Percentiles rank a stretch among this genome's conserved stretches.
phyloP scores from a whole-genome alignment of 495 filamentous ascomycete genomes.

The Lasiosphaeris hirsuta region DNA sequence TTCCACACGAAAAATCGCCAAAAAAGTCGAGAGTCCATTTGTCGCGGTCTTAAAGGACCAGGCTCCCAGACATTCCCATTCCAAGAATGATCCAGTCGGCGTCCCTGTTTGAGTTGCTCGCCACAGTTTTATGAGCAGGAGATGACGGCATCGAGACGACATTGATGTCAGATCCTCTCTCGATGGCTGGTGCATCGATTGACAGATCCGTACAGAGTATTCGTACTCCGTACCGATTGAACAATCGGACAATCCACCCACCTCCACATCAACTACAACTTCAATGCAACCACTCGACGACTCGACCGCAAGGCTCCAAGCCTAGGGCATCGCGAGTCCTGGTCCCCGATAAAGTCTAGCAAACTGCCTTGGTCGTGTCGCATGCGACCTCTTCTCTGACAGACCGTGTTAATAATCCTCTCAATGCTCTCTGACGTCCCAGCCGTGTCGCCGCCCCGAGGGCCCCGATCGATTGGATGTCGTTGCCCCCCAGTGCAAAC shows the following conservation, averaged over 20 bases:
- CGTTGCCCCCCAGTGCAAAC: constrained; percentile 12
- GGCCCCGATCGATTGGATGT: constrained; percentile 8
- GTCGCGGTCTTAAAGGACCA: constrained; percentile 4
- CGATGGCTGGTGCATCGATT: too few relatives aligned
- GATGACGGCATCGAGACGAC: too few relatives aligned
- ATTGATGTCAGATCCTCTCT: too few relatives aligned
- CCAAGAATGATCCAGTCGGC: too few relatives aligned
- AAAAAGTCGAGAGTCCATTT: not conserved
- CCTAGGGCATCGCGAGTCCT: not conserved
- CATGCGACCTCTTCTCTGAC: constrained; percentile 1
- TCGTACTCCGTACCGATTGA: too few relatives aligned
- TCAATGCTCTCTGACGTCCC: constrained; percentile 2
- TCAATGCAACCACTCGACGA: not conserved
- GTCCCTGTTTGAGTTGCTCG: too few relatives aligned
- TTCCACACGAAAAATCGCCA: constrained; percentile 7
- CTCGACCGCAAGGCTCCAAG: constrained; percentile 6
- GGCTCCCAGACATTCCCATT: not conserved
- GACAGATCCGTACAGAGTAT: too few relatives aligned
- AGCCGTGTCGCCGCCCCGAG: too few relatives aligned
- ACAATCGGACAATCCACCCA: too few relatives aligned
- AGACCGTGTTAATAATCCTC: not conserved
- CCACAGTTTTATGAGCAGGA: too few relatives aligned
- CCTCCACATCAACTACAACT: too few relatives aligned
- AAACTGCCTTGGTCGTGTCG: constrained; percentile 12
- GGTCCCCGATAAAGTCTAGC: not conserved